These are phyloP conservation scores for Talaromyces sp. DNA, from an alignment of 2,329 filamentous ascomycete species.

Conservation along the genomic window DNA sequence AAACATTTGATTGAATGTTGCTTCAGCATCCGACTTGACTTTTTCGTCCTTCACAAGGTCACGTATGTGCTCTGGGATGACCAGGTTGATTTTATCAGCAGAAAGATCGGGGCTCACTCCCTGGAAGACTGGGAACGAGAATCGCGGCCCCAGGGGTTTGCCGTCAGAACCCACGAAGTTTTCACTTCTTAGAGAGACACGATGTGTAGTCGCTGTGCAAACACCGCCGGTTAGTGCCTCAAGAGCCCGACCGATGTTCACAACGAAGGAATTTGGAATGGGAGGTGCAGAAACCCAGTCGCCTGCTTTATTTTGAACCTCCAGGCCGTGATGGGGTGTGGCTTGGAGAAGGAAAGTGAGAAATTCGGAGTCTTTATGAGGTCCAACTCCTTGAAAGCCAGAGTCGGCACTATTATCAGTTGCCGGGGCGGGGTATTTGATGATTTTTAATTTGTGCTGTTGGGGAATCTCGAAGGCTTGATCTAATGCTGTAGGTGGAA, in stretches of 20 bases:
- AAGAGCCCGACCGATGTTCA: slow-evolving; percentile 50
- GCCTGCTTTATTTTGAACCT: slow-evolving; percentile 52
- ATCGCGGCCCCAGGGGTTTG: slow-evolving; percentile 32
- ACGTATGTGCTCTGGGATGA: slow-evolving; percentile 34
- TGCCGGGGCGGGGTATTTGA: slow-evolving; percentile 49
- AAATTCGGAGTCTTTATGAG: slow-evolving; percentile 55
- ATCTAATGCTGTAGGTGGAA: slow-evolving; percentile 32
- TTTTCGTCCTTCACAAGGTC: slow-evolving; percentile 34
- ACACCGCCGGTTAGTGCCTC: slow-evolving; percentile 40
- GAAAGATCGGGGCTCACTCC: slow-evolving; percentile 39
- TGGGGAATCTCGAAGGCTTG: slow-evolving; percentile 37
- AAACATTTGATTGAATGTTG: slow-evolving; percentile 39
- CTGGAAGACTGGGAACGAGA: slow-evolving; percentile 41
- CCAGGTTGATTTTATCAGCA: slow-evolving; percentile 30
- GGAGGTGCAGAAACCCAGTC: slow-evolving; percentile 51
- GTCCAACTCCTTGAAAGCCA: slow-evolving; percentile 44
- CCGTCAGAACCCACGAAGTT: slow-evolving; percentile 32
- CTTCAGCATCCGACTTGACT: slow-evolving; percentile 40
- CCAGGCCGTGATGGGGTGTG: slow-evolving; percentile 46
- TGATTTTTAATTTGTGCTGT: slow-evolving; percentile 41
- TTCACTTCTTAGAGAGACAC: slow-evolving; percentile 31
- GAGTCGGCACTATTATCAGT: slow-evolving; percentile 21
- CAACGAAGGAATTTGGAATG: slow-evolving; percentile 49
- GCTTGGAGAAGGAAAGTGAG: slow-evolving; percentile 55
- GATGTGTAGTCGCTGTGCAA: slow-evolving; percentile 41